A percentile compares a stretch with the other conserved stretches of the same genome.
Evolutionary conservation across 331 rosid species (phyloP).

Genomic region (Arachis monticola): DNA sequence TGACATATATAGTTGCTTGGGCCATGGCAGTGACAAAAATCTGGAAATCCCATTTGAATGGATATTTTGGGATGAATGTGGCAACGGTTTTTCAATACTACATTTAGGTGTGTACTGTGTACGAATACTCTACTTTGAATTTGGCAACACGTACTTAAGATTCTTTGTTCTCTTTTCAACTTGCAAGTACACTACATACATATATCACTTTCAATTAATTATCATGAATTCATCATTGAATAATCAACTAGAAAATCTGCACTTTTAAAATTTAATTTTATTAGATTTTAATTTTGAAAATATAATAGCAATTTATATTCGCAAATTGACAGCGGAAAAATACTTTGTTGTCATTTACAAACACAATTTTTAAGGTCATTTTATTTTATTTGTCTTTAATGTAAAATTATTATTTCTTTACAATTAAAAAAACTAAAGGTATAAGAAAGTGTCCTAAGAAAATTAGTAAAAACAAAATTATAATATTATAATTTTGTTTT

Average conservation of each 20-base stretch:
- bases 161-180: neutral
- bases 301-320: neutral
- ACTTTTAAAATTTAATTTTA: neutral
- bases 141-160: conserved; percentile 2
- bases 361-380: neutral
- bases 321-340: neutral
- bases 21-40: neutral
- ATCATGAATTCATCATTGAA: neutral
- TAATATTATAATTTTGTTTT: no score
- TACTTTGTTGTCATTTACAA: neutral
- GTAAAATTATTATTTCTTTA: no score
- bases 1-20: neutral
- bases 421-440: no score
- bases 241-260: neutral
- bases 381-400: neutral
- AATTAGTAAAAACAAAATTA: no score
- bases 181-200: neutral
- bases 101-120: neutral
- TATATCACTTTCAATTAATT: neutral
- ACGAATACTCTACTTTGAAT: conserved; percentile 11
- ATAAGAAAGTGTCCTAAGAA: no score
- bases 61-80: neutral
- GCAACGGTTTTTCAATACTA: neutral
- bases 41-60: neutral
- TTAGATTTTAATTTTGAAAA: neutral